Percentiles rank a stretch among this genome's conserved stretches.
phyloP scores from a whole-genome alignment of 2,329 filamentous ascomycete genomes.

The Alternaria ventricosa region DNA sequence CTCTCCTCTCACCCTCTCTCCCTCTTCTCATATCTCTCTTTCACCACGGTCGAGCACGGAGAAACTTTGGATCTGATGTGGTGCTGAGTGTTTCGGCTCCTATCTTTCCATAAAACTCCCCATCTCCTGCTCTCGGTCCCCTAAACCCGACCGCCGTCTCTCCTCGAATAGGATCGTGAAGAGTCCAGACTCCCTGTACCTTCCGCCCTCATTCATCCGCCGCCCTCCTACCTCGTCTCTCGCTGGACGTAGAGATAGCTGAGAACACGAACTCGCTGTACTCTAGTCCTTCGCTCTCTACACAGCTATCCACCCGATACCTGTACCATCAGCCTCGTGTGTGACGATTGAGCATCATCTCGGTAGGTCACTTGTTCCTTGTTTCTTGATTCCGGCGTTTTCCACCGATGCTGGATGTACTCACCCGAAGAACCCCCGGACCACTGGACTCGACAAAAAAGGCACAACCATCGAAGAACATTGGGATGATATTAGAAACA shows the following conservation, averaged over 20 bases:
- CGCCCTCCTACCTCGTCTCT: slow-evolving; percentile 27
- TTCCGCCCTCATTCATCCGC: slow-evolving; percentile 29
- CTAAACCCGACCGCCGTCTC: slow-evolving; percentile 45
- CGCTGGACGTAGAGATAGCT: slow-evolving; percentile 41
- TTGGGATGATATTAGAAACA: neutral
- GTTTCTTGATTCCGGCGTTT: slow-evolving; percentile 10
- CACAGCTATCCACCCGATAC: slow-evolving; percentile 39
- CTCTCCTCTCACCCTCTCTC: slow-evolving; percentile 37
- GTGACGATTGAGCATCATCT: slow-evolving; percentile 21
- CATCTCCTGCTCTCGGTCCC: slow-evolving; percentile 46
- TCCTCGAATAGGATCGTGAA: slow-evolving; percentile 43
- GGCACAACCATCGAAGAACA: neutral
- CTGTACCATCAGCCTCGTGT: slow-evolving; percentile 38
- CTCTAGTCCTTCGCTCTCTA: slow-evolving; percentile 50
- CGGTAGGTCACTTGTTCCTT: slow-evolving; percentile 34
- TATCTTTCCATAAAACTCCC: slow-evolving; percentile 45
- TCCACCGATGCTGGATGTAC: slow-evolving; percentile 1
- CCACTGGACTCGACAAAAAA: neutral
- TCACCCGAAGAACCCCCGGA: neutral
- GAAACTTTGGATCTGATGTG: slow-evolving; percentile 46
- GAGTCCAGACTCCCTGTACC: slow-evolving; percentile 41
- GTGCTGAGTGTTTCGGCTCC: slow-evolving; percentile 44
- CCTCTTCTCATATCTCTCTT: slow-evolving; percentile 37
- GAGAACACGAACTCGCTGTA: slow-evolving; percentile 31
- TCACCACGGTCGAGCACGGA: slow-evolving; percentile 48